These are phyloP conservation scores for Nicotiana knightiana DNA, from an alignment of 257 asterid species.

Conservation along the genomic window DNA sequence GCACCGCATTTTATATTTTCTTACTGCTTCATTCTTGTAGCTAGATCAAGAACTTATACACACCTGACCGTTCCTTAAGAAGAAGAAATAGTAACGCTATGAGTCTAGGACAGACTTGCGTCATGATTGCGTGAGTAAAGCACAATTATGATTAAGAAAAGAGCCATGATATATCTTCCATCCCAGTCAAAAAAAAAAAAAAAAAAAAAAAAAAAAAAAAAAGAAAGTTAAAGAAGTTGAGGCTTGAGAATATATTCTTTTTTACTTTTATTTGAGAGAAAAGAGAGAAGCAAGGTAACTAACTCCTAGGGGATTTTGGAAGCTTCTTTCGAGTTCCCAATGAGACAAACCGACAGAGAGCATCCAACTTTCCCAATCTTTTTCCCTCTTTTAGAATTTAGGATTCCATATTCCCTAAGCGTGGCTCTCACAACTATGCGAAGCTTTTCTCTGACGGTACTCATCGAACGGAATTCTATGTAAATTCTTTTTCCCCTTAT, in stretches of 20 bases:
- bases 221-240: not conserved
- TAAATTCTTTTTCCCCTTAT: not conserved
- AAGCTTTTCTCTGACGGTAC: constrained; percentile 9
- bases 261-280: not conserved
- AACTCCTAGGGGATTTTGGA: not conserved
- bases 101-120: not conserved
- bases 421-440: constrained; percentile 8
- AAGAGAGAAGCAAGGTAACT: not conserved
- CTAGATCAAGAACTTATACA: too few relatives aligned
- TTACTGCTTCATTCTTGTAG: too few relatives aligned
- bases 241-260: constrained; percentile 1
- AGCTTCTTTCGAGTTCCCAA: not conserved
- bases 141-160: not conserved
- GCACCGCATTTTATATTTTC: too few relatives aligned
- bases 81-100: not conserved
- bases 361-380: not conserved
- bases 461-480: constrained; percentile 7
- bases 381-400: not conserved
- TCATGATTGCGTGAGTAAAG: not conserved
- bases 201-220: not conserved
- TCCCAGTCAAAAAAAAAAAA: not conserved
- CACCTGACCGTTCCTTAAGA: not conserved
- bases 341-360: constrained; percentile 10
- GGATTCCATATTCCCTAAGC: constrained; percentile 9
- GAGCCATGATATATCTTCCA: not conserved